phyloP scores from a whole-genome alignment of 768 basidiomycete genomes.

The Psilocybe subaeruginosa region DNA sequence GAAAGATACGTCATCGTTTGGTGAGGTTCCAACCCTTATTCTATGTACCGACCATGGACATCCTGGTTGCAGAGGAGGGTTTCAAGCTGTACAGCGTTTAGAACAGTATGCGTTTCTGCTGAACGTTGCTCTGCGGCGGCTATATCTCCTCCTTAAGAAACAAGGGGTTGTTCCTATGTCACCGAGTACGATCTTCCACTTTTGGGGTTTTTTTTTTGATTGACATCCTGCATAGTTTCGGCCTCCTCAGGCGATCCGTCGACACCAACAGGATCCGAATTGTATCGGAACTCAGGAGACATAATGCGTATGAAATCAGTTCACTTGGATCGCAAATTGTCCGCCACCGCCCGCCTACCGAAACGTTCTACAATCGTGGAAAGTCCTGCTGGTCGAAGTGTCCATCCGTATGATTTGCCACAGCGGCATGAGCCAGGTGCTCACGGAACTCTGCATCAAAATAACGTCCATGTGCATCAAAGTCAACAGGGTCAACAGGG shows the following conservation, averaged over 20 bases:
- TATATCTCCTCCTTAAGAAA: slow-evolving; percentile 87
- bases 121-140: slow-evolving; percentile 90
- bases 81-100: slow-evolving; percentile 89
- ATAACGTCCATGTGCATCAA: slow-evolving; percentile 25
- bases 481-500: slow-evolving; percentile 37
- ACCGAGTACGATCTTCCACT: slow-evolving; percentile 51
- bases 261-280: slow-evolving; percentile 54
- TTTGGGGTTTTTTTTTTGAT: slow-evolving; percentile 8
- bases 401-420: slow-evolving; percentile 66
- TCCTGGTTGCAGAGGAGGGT: slow-evolving; percentile 68
- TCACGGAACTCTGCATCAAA: slow-evolving; percentile 24
- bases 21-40: slow-evolving; percentile 71
- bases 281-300: slow-evolving; percentile 85
- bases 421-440: slow-evolving; percentile 25
- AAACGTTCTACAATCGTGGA: slow-evolving; percentile 96
- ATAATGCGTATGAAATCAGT: slow-evolving; percentile 96
- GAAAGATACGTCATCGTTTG: slow-evolving; percentile 71
- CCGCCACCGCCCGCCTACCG: slow-evolving; percentile 88
- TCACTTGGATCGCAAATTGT: slow-evolving; percentile 93
- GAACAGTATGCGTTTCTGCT: slow-evolving; percentile 98
- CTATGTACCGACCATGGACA: slow-evolving; percentile 82
- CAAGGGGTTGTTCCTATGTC: slow-evolving; percentile 88
- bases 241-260: slow-evolving; percentile 29
- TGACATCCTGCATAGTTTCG: slow-evolving; percentile 19
- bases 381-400: slow-evolving; percentile 85